Evolutionary conservation across 306 rosid genomes (phyloP), one percentile per base, ranked within the genome.

Genomic region (Fagus sylvatica): DNA sequence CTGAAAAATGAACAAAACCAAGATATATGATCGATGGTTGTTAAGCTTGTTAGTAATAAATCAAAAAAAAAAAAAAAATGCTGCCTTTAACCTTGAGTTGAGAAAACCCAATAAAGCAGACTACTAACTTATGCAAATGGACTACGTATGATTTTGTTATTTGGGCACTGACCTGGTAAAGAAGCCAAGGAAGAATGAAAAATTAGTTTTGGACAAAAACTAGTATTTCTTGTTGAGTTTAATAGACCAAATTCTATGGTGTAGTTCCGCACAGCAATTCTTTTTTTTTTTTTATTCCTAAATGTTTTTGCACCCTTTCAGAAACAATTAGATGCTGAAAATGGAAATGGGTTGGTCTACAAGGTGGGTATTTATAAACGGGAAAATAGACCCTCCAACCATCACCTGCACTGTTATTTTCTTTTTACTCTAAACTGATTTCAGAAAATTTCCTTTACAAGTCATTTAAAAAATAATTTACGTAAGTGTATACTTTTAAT

Each of bases 311-410:
- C 73, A n/a, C 46, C 54, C 53, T 64, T 36, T 69, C 74, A 69
- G 39, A 33, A 87, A 78, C 78, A 71, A 9, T 68, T 66, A 37
- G 80, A 81, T 82, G 88, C 90, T 82, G 73, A 77, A 78, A 79
- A 80, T 81, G 89, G 86, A 81, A 84, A 71, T 67, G 84, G 76
- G 76, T 74, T 87, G 76, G 84, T 76, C 70, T 68, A 82, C 81
- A 67, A 74, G 83, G 80, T 86, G 71, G 81, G 82, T 89, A 84
- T 87, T 87, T 87, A 82, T 83, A 85, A 88, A 74, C 72, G 53
- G 46, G 56, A 74, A 87, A 87, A 80, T 79, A 55, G 93, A 89
- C 96, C 78, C 65, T 79, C 81, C 91, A 91, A 89, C 93, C 83
- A 86, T 84, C 78, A 72, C 84, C 77, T 84, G 73, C 86, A 60